Conservation (phyloP, 805 yeast genomes). For the Saturnispora saitoi region DNA sequence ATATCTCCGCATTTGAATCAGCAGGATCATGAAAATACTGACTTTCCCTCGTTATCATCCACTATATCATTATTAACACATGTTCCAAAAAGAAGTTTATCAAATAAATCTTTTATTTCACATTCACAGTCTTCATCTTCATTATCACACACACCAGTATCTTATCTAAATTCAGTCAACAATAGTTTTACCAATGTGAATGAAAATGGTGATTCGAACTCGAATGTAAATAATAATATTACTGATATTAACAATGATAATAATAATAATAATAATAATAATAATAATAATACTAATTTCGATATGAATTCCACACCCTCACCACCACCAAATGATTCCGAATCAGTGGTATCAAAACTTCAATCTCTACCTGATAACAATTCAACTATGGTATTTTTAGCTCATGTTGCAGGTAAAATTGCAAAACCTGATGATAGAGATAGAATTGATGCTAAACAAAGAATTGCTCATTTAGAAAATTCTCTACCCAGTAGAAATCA, state of each 20-base stretch:
- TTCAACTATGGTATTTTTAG: slow-evolving; percentile 60
- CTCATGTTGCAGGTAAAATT: slow-evolving; percentile 71
- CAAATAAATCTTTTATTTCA: neutral
- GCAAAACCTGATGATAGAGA: slow-evolving; percentile 63
- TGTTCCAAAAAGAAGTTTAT: neutral
- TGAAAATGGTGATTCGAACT: neutral
- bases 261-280: neutral
- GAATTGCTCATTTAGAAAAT: slow-evolving; percentile 39
- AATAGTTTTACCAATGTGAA: neutral
- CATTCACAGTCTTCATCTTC: neutral
- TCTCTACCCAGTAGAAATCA: slow-evolving; percentile 7
- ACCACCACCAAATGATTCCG: slow-evolving; percentile 2
- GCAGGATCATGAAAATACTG: neutral
- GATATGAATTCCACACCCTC: neutral
- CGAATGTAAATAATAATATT: neutral
- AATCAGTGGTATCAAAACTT: slow-evolving; percentile 1
- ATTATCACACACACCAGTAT: neutral
- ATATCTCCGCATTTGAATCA: neutral
- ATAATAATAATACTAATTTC: neutral
- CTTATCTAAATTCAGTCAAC: too few relatives aligned
- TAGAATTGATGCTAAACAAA: slow-evolving; percentile 42
- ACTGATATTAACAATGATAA: neutral
- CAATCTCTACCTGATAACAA: slow-evolving; percentile 16
- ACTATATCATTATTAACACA: neutral
- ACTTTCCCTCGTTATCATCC: neutral